Evolutionary conservation across 805 yeast species (phyloP), one percentile per base, ranked within the genome.

Genomic region (Cyberlindnera petersonii): DNA sequence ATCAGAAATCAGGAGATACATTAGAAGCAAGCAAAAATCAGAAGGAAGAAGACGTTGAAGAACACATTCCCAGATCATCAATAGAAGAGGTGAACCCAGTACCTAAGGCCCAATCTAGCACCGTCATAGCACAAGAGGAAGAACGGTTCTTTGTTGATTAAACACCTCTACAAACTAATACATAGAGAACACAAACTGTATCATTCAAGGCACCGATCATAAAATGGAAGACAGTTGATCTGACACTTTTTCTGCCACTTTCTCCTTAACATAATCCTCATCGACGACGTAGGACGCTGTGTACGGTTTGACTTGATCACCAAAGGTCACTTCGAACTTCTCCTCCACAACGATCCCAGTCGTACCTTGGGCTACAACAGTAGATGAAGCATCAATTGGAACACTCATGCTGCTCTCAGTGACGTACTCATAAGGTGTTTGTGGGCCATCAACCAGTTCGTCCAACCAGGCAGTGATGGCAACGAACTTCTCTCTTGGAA

Each of bases 291-390:
- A 30, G 9, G 55, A 46, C 24, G 39, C 36, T 4, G 48, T 42
- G 5, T 31, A 37, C 6, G 39, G 47, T 14, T 36, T 30, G 17
- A 51, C 58, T 21, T 52, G 44, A 32, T 54, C 58, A 31, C 47
- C 56, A 14, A 49, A 42, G n/a, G 40, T 42, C 11, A 55, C 39
- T 9, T 40, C 39, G 10, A 39, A 32, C 18, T 43, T 37, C 4
- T 43, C 48, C n/a, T 31, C 26, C 5, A 39, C 32, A 10, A 17
- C 26, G 6, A 38, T 22, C n/a, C 20, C 20, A n/a, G 27, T 28
- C 17, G 40, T 15, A 5, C 26, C n/a, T n/a, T n/a, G n/a, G n/a
- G n/a, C 36, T 6, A 14, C 35, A 23, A 15, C 35, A 15, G 8
- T 16, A 13, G 27, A 24, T 19, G 40, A 35, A 15, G 19, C 18